These are phyloP conservation scores for Rachicladosporium sp. DNA, from an alignment of 2,329 filamentous ascomycete genomes.

Conservation along the genomic window DNA sequence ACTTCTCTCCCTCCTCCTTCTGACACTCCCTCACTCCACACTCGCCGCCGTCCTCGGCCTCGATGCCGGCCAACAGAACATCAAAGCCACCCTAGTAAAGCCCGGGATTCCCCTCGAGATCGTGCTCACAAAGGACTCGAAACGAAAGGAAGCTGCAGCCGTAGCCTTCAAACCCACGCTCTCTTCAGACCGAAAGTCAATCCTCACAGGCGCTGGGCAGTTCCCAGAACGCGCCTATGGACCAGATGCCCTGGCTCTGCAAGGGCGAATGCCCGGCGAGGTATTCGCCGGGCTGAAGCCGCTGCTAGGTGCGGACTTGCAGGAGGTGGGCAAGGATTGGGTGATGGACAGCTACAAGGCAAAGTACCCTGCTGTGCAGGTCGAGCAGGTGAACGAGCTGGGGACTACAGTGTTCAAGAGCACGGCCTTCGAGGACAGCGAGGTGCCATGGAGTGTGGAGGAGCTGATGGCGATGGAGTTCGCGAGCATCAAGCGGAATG, in stretches of 20 bases:
- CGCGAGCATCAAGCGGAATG: conserved; percentile 80
- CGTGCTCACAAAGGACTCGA: conserved; percentile 92
- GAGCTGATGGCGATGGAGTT: conserved; percentile 94
- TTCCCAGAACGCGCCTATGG: conserved; percentile 90
- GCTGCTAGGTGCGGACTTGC: conserved; percentile 59
- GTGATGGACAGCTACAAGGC: conserved; percentile 42
- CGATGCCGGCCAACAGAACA: conserved; percentile 90
- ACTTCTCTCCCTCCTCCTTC: too few relatives aligned
- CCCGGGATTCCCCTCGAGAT: conserved; percentile 95
- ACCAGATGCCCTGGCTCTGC: conserved; percentile 76
- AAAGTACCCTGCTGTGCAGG: conserved; percentile 65
- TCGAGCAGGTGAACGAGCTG: conserved; percentile 47
- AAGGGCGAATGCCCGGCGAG: conserved; percentile 78
- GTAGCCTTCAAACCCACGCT: conserved; percentile 85
- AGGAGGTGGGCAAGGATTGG: conserved; percentile 35
- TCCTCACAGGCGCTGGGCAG: conserved; percentile 33
- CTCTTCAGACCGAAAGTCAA: conserved; percentile 39
- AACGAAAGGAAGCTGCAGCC: conserved; percentile 84
- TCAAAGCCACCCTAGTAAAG: conserved; percentile 93
- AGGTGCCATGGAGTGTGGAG: conserved; percentile 60
- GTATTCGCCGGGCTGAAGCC: conserved; percentile 91
- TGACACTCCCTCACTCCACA: conserved; percentile 28
- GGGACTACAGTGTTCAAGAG: conserved; percentile 76
- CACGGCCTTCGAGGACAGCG: conserved; percentile 55
- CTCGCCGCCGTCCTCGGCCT: conserved; percentile 76